A percentile compares a stretch with the other conserved stretches of the same genome.
Evolutionary conservation across 2,329 filamentous ascomycete genomes (phyloP).

Genomic region (Tolypocladium guangdongense): DNA sequence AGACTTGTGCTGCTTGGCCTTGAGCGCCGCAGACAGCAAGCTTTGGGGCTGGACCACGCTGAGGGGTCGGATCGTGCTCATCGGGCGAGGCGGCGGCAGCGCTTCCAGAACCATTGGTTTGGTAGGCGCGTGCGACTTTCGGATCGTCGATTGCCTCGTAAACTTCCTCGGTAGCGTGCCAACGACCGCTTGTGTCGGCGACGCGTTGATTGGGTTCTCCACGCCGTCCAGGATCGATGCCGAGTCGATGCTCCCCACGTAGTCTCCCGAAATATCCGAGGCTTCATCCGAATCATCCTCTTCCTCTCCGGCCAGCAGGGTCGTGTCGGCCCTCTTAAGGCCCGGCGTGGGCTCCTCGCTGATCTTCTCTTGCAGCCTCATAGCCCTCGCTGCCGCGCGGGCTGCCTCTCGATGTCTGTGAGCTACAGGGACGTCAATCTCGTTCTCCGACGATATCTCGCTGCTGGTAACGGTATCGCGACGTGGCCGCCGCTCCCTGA

Average conservation of each 20-base stretch:
- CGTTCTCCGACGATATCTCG: conserved; percentile 74
- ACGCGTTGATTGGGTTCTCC: conserved; percentile 44
- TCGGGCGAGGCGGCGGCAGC: conserved; percentile 59
- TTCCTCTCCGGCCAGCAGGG: conserved; percentile 45
- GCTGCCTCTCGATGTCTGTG: conserved; percentile 52
- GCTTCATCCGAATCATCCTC: conserved; percentile 50
- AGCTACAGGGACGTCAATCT: conserved; percentile 57
- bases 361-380: conserved; percentile 26
- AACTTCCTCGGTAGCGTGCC: conserved; percentile 54
- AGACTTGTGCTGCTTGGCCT: conserved; percentile 58
- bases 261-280: conserved; percentile 54
- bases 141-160: conserved; percentile 50
- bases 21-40: conserved; percentile 59
- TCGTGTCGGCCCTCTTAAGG: conserved; percentile 33
- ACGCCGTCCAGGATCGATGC: conserved; percentile 59
- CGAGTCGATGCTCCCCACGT: conserved; percentile 58
- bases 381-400: conserved; percentile 38
- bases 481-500: conserved; percentile 53
- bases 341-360: conserved; percentile 26
- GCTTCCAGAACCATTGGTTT: conserved; percentile 49
- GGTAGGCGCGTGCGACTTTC: conserved; percentile 46
- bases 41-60: conserved; percentile 62
- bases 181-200: conserved; percentile 46
- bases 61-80: conserved; percentile 50
- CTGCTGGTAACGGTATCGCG: conserved; percentile 73